Percentiles rank a stretch among this genome's conserved stretches.
Conservation (phyloP, 2,329 filamentous ascomycete genomes). For the Zalaria sp. region DNA sequence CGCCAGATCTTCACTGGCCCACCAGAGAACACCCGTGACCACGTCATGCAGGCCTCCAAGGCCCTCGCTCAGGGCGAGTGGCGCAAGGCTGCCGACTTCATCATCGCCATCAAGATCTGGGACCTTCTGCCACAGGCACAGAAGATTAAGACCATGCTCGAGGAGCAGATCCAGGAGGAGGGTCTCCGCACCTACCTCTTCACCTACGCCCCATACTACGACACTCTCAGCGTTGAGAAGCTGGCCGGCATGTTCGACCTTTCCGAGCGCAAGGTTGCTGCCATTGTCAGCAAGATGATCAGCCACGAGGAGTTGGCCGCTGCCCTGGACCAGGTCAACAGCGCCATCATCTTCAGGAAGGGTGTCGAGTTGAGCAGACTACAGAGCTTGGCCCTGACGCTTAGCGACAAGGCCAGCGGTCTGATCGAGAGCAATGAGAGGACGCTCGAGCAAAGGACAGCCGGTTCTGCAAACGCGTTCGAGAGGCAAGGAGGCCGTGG, state of each 20-base stretch:
- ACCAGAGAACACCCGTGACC: slow-evolving; percentile 95
- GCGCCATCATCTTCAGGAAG: slow-evolving; percentile 97
- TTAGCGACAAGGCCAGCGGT: slow-evolving; percentile 90
- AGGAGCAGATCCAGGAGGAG: slow-evolving; percentile 96
- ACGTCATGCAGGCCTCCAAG: slow-evolving; percentile 98
- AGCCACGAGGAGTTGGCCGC: slow-evolving; percentile 95
- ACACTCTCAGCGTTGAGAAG: slow-evolving; percentile 77
- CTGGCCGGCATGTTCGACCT: slow-evolving; percentile 94
- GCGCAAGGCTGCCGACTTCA: slow-evolving; percentile 90
- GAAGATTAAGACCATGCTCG: slow-evolving; percentile 93
- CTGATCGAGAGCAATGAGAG: slow-evolving; percentile 97
- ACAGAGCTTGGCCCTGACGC: slow-evolving; percentile 83
- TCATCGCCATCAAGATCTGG: slow-evolving; percentile 99
- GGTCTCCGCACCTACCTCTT: slow-evolving; percentile 96
- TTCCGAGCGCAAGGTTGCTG: slow-evolving; percentile 76
- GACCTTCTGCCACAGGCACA: slow-evolving; percentile 87
- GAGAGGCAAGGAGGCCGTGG: slow-evolving; percentile 76
- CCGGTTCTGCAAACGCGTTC: slow-evolving; percentile 89
- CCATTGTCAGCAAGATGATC: slow-evolving; percentile 98
- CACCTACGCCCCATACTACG: slow-evolving; percentile 98
- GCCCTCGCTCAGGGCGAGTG: slow-evolving; percentile 92
- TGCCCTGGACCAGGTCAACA: slow-evolving; percentile 93
- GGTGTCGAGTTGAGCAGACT: slow-evolving; percentile 93
- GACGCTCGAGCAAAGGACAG: slow-evolving; percentile 90
- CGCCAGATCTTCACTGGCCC: slow-evolving; percentile 97